Evolutionary conservation across 495 filamentous ascomycete species (phyloP).

Genomic region (Paragyromitra xinjiangensis): DNA sequence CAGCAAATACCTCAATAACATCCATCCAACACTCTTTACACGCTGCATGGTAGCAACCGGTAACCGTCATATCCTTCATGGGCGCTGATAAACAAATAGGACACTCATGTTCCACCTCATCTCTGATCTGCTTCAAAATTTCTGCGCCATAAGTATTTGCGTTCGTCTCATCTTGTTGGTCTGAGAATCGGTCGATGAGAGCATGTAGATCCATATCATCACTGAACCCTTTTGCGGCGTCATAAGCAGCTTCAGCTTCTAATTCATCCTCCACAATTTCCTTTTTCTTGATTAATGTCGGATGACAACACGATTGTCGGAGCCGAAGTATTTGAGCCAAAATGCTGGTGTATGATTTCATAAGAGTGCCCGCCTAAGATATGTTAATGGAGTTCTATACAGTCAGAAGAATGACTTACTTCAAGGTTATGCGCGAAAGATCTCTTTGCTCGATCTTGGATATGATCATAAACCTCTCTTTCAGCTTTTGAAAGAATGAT

Average conservation of each 20-base stretch:
- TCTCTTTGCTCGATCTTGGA: constrained; percentile 81
- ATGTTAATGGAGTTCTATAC: not conserved
- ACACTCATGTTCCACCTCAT: constrained; percentile 86
- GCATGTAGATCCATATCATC: constrained; percentile 96
- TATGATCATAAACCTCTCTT: constrained; percentile 88
- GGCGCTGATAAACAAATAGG: constrained; percentile 94
- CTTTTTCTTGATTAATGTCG: constrained; percentile 83
- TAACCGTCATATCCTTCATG: constrained; percentile 91
- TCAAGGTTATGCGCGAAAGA: constrained; percentile 86
- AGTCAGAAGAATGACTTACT: constrained; percentile 5
- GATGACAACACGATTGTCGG: constrained; percentile 94
- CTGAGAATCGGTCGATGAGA: constrained; percentile 82
- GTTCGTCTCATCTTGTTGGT: constrained; percentile 66
- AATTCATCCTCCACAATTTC: constrained; percentile 87
- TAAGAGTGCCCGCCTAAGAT: constrained; percentile 75
- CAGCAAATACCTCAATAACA: constrained; percentile 69
- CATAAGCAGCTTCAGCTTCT: constrained; percentile 79
- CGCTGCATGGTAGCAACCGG: constrained; percentile 94
- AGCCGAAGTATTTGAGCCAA: constrained; percentile 96
- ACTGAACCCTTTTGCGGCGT: constrained; percentile 78
- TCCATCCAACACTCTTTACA: constrained; percentile 90
- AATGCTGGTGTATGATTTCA: constrained; percentile 94
- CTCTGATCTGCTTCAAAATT: constrained; percentile 87
- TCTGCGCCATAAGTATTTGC: constrained; percentile 81
- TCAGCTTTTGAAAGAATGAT: constrained; percentile 84